These are phyloP conservation scores for Pestalotiopsis fici DNA, from an alignment of 2,329 filamentous ascomycete genomes.

Conservation along the genomic window DNA sequence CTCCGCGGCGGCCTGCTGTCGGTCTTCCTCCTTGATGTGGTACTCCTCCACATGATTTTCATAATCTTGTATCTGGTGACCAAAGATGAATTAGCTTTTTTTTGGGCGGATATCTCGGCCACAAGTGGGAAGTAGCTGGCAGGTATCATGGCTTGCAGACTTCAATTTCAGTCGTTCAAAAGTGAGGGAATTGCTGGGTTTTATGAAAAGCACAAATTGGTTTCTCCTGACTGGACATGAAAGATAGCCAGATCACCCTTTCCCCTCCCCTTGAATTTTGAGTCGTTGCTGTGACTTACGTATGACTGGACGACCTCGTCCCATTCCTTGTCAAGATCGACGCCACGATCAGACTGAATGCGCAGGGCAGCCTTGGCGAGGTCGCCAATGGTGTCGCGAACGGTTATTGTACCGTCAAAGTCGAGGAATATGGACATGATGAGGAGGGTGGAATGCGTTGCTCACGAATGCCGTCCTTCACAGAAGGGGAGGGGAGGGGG, in stretches of 20 bases:
- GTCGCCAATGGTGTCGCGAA: conserved; percentile 50
- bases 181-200: too few relatives aligned
- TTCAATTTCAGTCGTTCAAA: too few relatives aligned
- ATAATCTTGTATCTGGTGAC: conserved; percentile 34
- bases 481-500: not conserved
- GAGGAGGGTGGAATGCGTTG: not conserved
- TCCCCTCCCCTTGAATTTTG: not conserved
- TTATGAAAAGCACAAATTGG: too few relatives aligned
- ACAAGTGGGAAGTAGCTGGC: not conserved
- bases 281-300: not conserved
- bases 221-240: not conserved
- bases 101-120: not conserved
- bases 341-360: conserved; percentile 23
- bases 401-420: conserved; percentile 62
- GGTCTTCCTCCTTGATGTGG: conserved; percentile 28
- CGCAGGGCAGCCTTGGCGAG: conserved; percentile 46
- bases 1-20: conserved; percentile 39
- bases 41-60: conserved; percentile 36
- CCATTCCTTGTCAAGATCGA: conserved; percentile 42
- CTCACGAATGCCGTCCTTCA: not conserved
- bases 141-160: not conserved
- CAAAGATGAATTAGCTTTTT: not conserved
- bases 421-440: conserved; percentile 53
- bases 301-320: conserved; percentile 46
- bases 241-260: not conserved